These are phyloP conservation scores for Ceratocystis smalleyi DNA, from an alignment of 2,329 filamentous ascomycete species.

Conservation along the genomic window DNA sequence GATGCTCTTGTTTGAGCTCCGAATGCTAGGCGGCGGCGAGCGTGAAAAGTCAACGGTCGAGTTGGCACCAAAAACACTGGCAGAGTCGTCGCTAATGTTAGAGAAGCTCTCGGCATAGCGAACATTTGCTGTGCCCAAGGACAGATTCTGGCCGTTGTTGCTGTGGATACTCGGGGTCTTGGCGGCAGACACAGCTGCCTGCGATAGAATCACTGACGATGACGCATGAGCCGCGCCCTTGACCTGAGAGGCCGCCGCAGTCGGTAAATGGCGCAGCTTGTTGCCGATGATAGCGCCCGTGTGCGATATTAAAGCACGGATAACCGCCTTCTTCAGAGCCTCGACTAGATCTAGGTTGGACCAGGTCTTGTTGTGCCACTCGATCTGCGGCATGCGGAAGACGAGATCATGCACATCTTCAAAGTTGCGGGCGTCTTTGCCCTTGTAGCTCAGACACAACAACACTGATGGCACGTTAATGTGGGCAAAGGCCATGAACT, in stretches of 20 bases:
- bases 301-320: conserved; percentile 85
- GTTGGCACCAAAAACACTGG: conserved; percentile 34
- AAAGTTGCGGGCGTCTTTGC: conserved; percentile 84
- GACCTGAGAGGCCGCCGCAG: conserved; percentile 47
- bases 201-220: conserved; percentile 40
- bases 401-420: conserved; percentile 97
- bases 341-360: conserved; percentile 90
- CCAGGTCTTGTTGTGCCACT: conserved; percentile 98
- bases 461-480: conserved; percentile 93
- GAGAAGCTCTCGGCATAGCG: conserved; percentile 30
- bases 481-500: conserved; percentile 93
- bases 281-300: conserved; percentile 94
- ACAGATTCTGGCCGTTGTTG: conserved; percentile 18
- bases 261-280: conserved; percentile 84
- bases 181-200: conserved; percentile 20
- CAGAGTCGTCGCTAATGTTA: conserved; percentile 42
- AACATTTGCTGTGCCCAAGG: conserved; percentile 28
- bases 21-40: conserved; percentile 40
- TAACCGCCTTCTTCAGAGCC: conserved; percentile 84
- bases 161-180: background rate
- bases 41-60: conserved; percentile 43
- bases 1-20: conserved; percentile 31
- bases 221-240: conserved; percentile 49
- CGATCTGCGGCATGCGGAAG: conserved; percentile 82
- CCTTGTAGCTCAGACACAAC: conserved; percentile 90